A percentile compares a stretch with the other conserved stretches of the same genome.
Conservation (phyloP, 2,329 filamentous ascomycete genomes). For the Coniella vitis region DNA sequence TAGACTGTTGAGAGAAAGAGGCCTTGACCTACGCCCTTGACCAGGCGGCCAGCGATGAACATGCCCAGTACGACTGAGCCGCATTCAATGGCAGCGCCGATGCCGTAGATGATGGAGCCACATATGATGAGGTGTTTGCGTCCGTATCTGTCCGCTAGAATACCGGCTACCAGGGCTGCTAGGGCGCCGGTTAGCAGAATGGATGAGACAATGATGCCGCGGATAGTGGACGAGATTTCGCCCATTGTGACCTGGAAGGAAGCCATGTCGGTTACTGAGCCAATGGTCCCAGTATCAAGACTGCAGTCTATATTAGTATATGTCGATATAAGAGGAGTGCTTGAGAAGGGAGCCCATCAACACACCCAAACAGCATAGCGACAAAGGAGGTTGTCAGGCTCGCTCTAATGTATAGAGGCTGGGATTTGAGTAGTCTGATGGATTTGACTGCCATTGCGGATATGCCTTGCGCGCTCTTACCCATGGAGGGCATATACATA, state of each 20-base stretch:
- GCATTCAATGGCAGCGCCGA: slow-evolving; percentile 41
- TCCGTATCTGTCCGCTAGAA: slow-evolving; percentile 47
- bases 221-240: slow-evolving; percentile 44
- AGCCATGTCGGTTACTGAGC: slow-evolving; percentile 52
- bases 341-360: neutral
- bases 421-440: slow-evolving; percentile 3
- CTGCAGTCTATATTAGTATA: slow-evolving; percentile 6
- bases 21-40: slow-evolving; percentile 52
- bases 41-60: slow-evolving; percentile 47
- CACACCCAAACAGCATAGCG: slow-evolving; percentile 19
- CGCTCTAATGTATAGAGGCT: slow-evolving; percentile 17
- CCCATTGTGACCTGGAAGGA: slow-evolving; percentile 45
- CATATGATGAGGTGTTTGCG: slow-evolving; percentile 44
- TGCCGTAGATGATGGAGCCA: slow-evolving; percentile 44
- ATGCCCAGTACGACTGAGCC: slow-evolving; percentile 34
- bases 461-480: neutral
- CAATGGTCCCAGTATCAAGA: slow-evolving; percentile 45
- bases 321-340: too few relatives aligned
- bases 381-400: slow-evolving; percentile 18
- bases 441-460: neutral
- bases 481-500: neutral
- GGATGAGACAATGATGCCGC: slow-evolving; percentile 53
- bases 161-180: slow-evolving; percentile 51
- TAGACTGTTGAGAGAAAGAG: slow-evolving; percentile 46
- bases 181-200: slow-evolving; percentile 54